Conservation (phyloP, 176 grass and related monocot species). For the Otatea glauca region DNA sequence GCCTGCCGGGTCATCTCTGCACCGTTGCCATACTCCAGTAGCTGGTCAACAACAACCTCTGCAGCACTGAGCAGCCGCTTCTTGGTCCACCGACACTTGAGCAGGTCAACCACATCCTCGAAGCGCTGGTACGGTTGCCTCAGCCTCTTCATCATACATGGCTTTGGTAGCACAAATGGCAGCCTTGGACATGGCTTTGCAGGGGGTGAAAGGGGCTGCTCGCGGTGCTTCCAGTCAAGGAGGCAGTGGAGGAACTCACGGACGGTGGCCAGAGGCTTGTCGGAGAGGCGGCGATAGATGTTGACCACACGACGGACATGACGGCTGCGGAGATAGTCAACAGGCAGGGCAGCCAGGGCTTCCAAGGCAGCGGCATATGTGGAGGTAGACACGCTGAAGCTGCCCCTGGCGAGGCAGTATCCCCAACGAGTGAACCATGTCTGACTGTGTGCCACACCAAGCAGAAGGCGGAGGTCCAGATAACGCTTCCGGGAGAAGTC, state of each 20-base stretch:
- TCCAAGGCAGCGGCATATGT: conserved; percentile 60
- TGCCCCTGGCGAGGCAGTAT: conserved; percentile 69
- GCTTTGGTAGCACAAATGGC: conserved; percentile 43
- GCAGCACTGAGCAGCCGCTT: conserved; percentile 69
- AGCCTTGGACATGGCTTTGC: conserved; percentile 12
- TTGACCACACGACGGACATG: conserved; percentile 68
- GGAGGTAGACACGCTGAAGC: conserved; percentile 66
- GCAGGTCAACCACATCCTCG: conserved; percentile 58
- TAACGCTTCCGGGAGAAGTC: conserved; percentile 67
- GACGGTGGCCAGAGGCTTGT: conserved; percentile 57
- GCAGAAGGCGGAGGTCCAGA: conserved; percentile 83
- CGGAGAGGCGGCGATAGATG: conserved; percentile 62
- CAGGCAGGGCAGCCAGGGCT: conserved; percentile 55
- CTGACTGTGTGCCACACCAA: conserved; percentile 59
- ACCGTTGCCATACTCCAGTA: conserved; percentile 63
- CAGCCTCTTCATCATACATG: conserved; percentile 32
- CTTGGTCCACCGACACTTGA: conserved; percentile 75
- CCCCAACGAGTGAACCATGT: conserved; percentile 95
- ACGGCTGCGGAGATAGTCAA: conserved; percentile 62
- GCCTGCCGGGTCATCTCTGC: conserved; percentile 72
- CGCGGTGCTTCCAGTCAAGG: conserved; percentile 70
- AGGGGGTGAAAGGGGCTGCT: conserved; percentile 36
- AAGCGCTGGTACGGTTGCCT: conserved; percentile 62
- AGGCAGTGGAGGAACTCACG: conserved; percentile 75
- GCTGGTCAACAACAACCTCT: conserved; percentile 73